A percentile compares a stretch with the other conserved stretches of the same genome.
phyloP scores from a whole-genome alignment of 2,329 filamentous ascomycete species.

The Sporothrix curviconia region DNA sequence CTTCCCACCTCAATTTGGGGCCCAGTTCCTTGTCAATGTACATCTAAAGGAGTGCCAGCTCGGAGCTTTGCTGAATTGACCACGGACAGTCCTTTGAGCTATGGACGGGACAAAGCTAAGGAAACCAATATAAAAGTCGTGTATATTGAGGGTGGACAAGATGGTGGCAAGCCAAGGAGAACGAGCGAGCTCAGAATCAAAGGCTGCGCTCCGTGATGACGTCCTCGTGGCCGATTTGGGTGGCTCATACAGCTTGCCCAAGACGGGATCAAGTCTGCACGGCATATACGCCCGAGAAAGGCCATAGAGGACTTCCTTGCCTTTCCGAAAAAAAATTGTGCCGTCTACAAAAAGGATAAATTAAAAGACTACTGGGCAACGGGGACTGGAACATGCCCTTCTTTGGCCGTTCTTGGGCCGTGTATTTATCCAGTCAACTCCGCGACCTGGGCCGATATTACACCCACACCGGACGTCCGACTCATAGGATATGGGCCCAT shows the following conservation, averaged over 20 bases:
- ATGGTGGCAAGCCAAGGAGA: not conserved
- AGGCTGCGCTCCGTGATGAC: not conserved
- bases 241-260: not conserved
- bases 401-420: not conserved
- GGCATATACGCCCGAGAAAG: slow-evolving; percentile 7
- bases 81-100: no score
- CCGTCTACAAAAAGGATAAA: no score
- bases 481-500: not conserved
- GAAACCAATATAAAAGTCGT: no score
- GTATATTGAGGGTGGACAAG: not conserved
- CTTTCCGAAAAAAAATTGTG: no score
- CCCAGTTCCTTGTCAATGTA: not conserved
- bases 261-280: not conserved
- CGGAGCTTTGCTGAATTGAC: not conserved
- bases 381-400: not conserved
- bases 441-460: slow-evolving; percentile 10
- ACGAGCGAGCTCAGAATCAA: no score
- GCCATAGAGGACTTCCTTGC: no score
- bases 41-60: not conserved
- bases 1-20: not conserved
- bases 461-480: slow-evolving; percentile 12
- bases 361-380: not conserved
- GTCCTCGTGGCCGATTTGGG: not conserved
- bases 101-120: not conserved
- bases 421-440: slow-evolving; percentile 15